Evolutionary conservation across 305 asterid genomes (phyloP).

Genomic region (Coffea humblotiana): DNA sequence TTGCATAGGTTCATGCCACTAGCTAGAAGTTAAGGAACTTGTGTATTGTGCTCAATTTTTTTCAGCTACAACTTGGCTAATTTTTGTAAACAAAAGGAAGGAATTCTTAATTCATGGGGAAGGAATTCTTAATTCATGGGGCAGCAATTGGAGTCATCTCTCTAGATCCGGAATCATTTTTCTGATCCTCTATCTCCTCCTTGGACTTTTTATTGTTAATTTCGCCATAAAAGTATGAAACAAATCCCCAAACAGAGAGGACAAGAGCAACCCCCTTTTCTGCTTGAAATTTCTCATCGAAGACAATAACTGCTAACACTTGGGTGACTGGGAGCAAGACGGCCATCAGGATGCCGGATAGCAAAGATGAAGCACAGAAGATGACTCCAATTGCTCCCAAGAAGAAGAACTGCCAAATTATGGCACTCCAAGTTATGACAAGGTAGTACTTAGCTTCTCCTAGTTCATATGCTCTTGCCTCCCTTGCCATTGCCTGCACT

Average conservation of each 20-base stretch:
- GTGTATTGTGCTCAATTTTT: no score
- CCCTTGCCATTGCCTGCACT: constrained; percentile 17
- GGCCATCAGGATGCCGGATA: neutral
- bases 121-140: neutral
- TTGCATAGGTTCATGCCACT: no score
- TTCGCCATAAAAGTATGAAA: constrained; percentile 16
- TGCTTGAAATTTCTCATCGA: constrained; percentile 17
- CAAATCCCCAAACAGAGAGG: constrained; percentile 17
- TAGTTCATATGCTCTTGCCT: constrained; percentile 18
- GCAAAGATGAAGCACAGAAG: constrained; percentile 13
- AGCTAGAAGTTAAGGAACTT: no score
- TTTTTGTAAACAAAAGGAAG: no score
- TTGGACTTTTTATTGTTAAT: neutral
- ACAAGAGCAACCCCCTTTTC: constrained; percentile 17
- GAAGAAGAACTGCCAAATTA: neutral
- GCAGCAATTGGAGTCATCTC: neutral
- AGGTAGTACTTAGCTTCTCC: constrained; percentile 14
- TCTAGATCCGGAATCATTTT: neutral
- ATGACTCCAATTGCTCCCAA: constrained; percentile 17
- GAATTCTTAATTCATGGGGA: neutral
- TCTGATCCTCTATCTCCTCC: neutral
- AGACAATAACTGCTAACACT: neutral
- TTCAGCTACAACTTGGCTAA: neutral
- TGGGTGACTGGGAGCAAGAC: neutral
- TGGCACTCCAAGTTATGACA: neutral